Evolutionary conservation across 2,329 filamentous ascomycete species (phyloP), one percentile per base, ranked within the genome.

Genomic region (Pyricularia sp.): DNA sequence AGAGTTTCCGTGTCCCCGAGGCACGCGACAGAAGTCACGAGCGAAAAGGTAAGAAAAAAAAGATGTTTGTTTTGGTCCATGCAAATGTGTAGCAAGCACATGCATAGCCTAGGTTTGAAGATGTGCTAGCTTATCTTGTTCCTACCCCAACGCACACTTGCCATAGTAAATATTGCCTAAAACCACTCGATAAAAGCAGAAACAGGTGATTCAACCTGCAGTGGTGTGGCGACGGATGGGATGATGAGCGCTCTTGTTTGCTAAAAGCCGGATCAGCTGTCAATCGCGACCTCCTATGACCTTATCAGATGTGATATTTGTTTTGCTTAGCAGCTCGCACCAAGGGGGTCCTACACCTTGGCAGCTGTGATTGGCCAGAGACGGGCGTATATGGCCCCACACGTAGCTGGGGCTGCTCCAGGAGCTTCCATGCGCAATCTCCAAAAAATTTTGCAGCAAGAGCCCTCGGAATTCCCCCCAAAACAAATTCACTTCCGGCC

Each of bases 261-360:
- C 42, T 50, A 50, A 50, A 33, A 50, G 66, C 61, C 50, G 61
- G 55, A 67, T 67, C 66, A 67, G 50, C 23, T 33, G 64, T 65
- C 64, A 23, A 28, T 33, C 12, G 64, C 64, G 28, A 26, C 50
- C 42, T 55, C 28, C 55, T 30, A 59, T 67, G 66, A 31, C 66
- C 55, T 67, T 67, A 67, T 67, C 55, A 67, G 55, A 55, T 67
- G 66, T 30, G 28, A 50, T 59, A 28, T 23, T 67, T 31, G 59
- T 30, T 26, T 64, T 64, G 59, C 25, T 64, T 64, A 64, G 59
- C 59, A 25, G 6, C 28, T 30, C 28, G 23, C 28, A 28, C 59
- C 59, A 64, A 26, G 14, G 63, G 31, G 28, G 25, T 65, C 26
- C 23, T 36, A 65, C 28, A 12, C 11, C 58, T 61, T 61, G 58